Evolutionary conservation across 2,329 filamentous ascomycete species (phyloP), one percentile per base, ranked within the genome.

Genomic region (Aaosphaeria arxii): DNA sequence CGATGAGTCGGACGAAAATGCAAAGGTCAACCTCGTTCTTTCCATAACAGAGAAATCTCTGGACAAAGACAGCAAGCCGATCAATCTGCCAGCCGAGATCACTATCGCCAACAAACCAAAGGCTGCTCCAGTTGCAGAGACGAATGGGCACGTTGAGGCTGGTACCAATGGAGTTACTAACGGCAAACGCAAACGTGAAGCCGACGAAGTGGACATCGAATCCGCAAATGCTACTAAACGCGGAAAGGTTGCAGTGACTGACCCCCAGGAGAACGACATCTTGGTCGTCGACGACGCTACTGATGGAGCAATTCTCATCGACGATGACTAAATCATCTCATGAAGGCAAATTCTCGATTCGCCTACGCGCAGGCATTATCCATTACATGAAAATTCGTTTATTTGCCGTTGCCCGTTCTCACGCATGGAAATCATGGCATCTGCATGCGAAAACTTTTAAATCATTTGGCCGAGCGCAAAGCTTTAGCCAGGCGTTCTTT

Each of bases 11-110:
- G 87, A 91, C 45, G 86, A 89, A 39, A 79, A 86, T 42, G 80
- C 87, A 0, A 85, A 88, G 51, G 86, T 96, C 47, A 92, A 96
- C 54, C 78, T 97, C 2, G 80, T 92, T 44, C 75, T 96, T 11
- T 80, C 83, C 54, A 77, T 90, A 45, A 78, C 84, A 57, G 79
- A 84, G 66, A 74, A 78, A 81, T 52, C 54, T 13, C 47, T 61
- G 17, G 55, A 58, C 30, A 47, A 58, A 13, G 72, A 76, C 7
- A 78, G 77, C 40, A 82, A 82, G 61, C 77, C 83, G 1, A 77
- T 87, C 50, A 77, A 78, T 56, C 70, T 76, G 3, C 64, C 75
- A 1, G 69, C 68, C 30, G 63, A 72, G 33, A 53, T 77, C 5
- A 68, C 76, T 5, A 77, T 83, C 40, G 74, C 77, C 1, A 63